These are phyloP conservation scores for Pisolithus microcarpus DNA, from an alignment of 768 basidiomycete species.

Conservation along the genomic window DNA sequence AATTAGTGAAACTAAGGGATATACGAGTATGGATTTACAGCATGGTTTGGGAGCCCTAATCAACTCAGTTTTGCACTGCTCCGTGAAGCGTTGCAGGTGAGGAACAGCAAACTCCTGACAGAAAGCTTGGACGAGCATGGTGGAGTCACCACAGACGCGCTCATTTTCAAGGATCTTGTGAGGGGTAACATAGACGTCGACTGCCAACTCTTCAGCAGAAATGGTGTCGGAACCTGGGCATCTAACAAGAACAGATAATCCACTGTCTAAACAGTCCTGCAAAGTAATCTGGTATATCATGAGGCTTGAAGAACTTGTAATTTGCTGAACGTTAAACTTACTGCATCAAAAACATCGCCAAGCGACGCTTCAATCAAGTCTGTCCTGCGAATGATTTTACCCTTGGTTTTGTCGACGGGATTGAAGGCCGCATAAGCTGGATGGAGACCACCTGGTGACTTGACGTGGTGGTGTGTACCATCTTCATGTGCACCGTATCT, in stretches of 20 bases:
- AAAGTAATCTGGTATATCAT: slow-evolving; percentile 1
- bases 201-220: not conserved
- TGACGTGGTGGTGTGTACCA: not conserved
- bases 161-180: not conserved
- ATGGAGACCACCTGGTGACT: not conserved
- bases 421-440: not conserved
- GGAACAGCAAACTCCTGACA: slow-evolving; percentile 5
- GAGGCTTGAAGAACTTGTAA: not conserved
- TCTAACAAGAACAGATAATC: slow-evolving; percentile 3
- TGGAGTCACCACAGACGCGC: not conserved
- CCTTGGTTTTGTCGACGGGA: not conserved
- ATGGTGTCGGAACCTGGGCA: slow-evolving; percentile 2
- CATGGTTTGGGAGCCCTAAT: not conserved
- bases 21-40: not conserved
- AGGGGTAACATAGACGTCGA: slow-evolving; percentile 3
- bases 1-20: no score
- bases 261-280: slow-evolving; percentile 4
- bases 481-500: slow-evolving; percentile 1
- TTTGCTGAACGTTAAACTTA: not conserved
- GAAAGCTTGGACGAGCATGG: slow-evolving; percentile 4
- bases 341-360: slow-evolving; percentile 3
- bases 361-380: not conserved
- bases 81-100: not conserved
- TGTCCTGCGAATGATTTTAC: not conserved
- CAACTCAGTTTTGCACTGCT: slow-evolving; percentile 1